A percentile compares a stretch with the other conserved stretches of the same genome.
Evolutionary conservation across 345 rosid species (phyloP).

Genomic region (Rhizophora mangle): DNA sequence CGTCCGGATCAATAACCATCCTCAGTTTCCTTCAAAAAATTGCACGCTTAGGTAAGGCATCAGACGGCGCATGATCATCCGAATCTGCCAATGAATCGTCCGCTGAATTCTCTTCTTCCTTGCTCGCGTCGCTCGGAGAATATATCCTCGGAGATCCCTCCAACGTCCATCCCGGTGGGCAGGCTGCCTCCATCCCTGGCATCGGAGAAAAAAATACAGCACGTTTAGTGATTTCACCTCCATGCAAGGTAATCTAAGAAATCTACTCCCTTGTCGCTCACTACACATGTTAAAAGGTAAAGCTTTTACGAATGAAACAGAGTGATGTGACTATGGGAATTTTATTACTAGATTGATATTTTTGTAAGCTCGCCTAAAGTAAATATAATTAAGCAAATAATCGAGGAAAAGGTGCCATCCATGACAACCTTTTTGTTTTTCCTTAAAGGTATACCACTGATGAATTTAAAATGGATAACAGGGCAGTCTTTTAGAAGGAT

Average conservation of each 20-base stretch:
- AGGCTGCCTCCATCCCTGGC: slow-evolving; percentile 35
- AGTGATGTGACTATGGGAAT: slow-evolving; percentile 29
- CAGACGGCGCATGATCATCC: slow-evolving; percentile 23
- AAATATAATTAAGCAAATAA: slow-evolving; percentile 9
- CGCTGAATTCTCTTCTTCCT: slow-evolving; percentile 9
- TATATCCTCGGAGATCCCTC: slow-evolving; percentile 13
- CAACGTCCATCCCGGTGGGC: slow-evolving; percentile 10
- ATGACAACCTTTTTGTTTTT: too few species aligned
- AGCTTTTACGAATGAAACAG: background rate
- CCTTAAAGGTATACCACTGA: too few species aligned
- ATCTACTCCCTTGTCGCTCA: background rate
- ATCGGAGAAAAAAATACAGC: background rate
- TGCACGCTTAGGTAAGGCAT: slow-evolving; percentile 23
- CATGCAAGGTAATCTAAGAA: background rate
- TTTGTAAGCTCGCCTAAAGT: slow-evolving; percentile 22
- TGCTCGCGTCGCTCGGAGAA: slow-evolving; percentile 13
- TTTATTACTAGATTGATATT: slow-evolving; percentile 7
- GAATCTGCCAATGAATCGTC: slow-evolving; percentile 36
- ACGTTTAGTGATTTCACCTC: too few species aligned
- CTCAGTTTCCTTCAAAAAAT: slow-evolving; percentile 51
- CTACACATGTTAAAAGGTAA: background rate
- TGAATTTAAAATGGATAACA: too few species aligned
- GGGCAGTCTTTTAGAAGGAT: too few species aligned
- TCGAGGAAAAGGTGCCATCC: too few species aligned
- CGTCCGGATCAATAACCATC: slow-evolving; percentile 41